These are phyloP conservation scores for Crithidia mellificae DNA, from an alignment of 208 protist species.

Conservation along the genomic window DNA sequence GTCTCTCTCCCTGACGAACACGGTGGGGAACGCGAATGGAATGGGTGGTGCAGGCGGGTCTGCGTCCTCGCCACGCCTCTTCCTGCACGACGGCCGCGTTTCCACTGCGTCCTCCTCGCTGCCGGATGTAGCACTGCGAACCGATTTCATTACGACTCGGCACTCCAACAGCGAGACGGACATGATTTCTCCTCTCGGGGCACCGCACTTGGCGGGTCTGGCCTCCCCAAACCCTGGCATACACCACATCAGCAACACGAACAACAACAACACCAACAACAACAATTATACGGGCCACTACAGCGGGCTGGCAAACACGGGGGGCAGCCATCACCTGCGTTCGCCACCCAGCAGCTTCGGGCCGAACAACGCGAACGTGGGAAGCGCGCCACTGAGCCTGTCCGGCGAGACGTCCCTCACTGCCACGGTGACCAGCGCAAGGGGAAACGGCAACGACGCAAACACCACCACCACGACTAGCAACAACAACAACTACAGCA, in stretches of 20 bases:
- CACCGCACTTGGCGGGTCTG: not conserved
- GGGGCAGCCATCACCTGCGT: not conserved
- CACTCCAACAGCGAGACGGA: constrained; percentile 12
- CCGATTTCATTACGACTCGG: constrained; percentile 27
- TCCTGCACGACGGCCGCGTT: not conserved
- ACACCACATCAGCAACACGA: not conserved
- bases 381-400: not conserved
- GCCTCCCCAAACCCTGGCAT: not conserved
- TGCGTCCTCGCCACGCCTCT: not conserved
- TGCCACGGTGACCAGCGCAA: not conserved
- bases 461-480: not conserved
- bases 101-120: not conserved
- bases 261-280: too few relatives aligned
- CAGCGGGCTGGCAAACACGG: too few relatives aligned
- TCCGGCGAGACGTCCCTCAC: constrained; percentile 8
- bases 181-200: not conserved
- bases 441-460: not conserved
- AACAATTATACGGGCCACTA: too few relatives aligned
- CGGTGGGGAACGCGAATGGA: not conserved
- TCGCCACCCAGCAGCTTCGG: not conserved
- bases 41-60: too few relatives aligned
- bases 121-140: constrained; percentile 13
- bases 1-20: constrained; percentile 9
- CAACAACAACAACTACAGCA: too few relatives aligned
- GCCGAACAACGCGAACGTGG: not conserved